phyloP scores from a whole-genome alignment of 2,329 filamentous ascomycete species.

The Exophiala aquamarina region DNA sequence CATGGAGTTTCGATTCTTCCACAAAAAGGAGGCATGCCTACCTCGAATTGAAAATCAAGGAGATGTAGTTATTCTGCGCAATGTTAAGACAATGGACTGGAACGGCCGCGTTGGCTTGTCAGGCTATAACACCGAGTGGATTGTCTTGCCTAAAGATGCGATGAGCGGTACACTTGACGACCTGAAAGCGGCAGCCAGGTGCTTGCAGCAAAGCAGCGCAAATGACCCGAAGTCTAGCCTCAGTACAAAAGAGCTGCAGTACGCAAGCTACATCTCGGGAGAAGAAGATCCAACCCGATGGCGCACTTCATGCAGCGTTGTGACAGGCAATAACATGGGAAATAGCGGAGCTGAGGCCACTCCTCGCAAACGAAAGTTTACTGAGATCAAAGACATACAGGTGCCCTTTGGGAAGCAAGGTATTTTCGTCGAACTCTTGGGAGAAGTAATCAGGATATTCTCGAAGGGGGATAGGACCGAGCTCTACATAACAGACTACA shows the following conservation, averaged over 20 bases:
- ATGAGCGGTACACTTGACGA: conserved; percentile 12
- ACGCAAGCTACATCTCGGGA: conserved; percentile 22
- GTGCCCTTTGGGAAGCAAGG: conserved; percentile 27
- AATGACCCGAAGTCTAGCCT: not conserved
- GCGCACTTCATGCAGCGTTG: conserved; percentile 3
- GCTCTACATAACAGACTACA: conserved; percentile 82
- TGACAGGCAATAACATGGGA: conserved; percentile 13
- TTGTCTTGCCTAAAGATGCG: conserved; percentile 17
- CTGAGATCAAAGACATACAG: conserved; percentile 63
- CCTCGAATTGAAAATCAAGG: conserved; percentile 49
- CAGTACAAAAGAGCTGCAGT: conserved; percentile 17
- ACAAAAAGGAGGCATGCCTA: conserved; percentile 41
- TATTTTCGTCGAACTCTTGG: conserved; percentile 69
- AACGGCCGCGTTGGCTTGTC: conserved; percentile 15
- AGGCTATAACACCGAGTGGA: conserved; percentile 10
- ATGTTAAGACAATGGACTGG: conserved; percentile 46
- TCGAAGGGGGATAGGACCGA: conserved; percentile 51
- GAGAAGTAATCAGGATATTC: conserved; percentile 65
- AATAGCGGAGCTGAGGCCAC: conserved; percentile 13
- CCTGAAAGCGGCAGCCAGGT: conserved; percentile 11
- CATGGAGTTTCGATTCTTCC: conserved; percentile 62
- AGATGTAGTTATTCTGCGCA: conserved; percentile 66
- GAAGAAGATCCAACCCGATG: conserved; percentile 19
- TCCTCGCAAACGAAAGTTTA: conserved; percentile 51
- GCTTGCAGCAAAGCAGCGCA: not conserved